A percentile compares a stretch with the other conserved stretches of the same genome.
Conservation (phyloP, 495 filamentous ascomycete genomes). For the Tuber calosporum region DNA sequence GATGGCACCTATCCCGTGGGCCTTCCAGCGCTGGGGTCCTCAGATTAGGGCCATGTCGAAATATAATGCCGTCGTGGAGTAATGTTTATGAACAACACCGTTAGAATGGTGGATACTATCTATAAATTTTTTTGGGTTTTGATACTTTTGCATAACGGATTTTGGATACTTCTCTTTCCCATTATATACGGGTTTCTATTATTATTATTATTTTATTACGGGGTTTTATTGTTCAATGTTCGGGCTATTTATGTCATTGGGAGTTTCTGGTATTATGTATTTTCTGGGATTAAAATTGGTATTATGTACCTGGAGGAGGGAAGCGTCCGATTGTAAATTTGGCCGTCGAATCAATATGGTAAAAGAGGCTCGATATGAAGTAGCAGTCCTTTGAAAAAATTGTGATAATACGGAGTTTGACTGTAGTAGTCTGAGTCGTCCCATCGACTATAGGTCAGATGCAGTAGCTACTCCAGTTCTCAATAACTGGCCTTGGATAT, state of each 20-base stretch:
- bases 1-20: slow-evolving; percentile 55
- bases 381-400: not conserved
- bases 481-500: not conserved
- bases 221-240: not conserved
- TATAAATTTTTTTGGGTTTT: not conserved
- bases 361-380: not conserved
- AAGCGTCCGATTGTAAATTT: not conserved
- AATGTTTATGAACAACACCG: not conserved
- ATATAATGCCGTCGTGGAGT: slow-evolving; percentile 42
- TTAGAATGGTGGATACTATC: not conserved
- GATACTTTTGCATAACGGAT: not conserved
- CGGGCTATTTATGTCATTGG: not conserved
- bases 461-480: not conserved
- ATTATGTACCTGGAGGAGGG: not conserved
- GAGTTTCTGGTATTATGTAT: slow-evolving; percentile 3
- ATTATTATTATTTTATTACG: slow-evolving; percentile 2
- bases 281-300: not conserved
- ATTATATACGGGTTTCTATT: not conserved
- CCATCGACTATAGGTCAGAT: not conserved
- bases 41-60: slow-evolving; percentile 47
- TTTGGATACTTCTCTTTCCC: not conserved
- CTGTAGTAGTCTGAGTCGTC: not conserved
- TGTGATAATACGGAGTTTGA: not conserved
- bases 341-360: not conserved
- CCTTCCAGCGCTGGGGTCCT: slow-evolving; percentile 49